Evolutionary conservation across 176 grass and related monocot species (phyloP).

Genomic region (Carex littledalei): DNA sequence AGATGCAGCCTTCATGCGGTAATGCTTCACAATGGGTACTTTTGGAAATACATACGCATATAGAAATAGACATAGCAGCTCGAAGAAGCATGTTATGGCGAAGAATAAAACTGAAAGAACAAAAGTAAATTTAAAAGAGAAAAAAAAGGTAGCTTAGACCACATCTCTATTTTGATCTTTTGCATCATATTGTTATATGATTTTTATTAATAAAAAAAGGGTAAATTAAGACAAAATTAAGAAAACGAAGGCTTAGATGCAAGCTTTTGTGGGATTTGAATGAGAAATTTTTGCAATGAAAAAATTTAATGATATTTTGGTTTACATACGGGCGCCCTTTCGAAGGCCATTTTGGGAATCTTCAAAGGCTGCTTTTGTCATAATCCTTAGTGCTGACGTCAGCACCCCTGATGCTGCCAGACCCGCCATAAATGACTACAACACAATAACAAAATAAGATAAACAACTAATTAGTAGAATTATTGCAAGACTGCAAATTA

Average conservation of each 20-base stretch:
- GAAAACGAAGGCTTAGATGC: neutral
- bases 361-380: constrained; percentile 60
- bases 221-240: neutral
- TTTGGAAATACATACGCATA: constrained; percentile 60
- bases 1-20: constrained; percentile 53
- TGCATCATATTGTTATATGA: neutral
- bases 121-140: neutral
- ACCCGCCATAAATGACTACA: constrained; percentile 56
- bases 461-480: constrained; percentile 9
- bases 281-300: neutral
- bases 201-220: neutral
- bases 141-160: neutral
- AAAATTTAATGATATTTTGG: neutral
- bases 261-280: neutral
- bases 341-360: constrained; percentile 55
- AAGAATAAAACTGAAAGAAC: constrained; percentile 56
- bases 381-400: constrained; percentile 50
- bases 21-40: constrained; percentile 52
- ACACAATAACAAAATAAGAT: neutral
- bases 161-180: neutral
- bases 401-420: constrained; percentile 60
- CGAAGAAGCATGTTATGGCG: constrained; percentile 50
- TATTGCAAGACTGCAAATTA: neutral
- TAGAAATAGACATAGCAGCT: constrained; percentile 48
- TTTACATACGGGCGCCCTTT: constrained; percentile 56